Conservation (phyloP, 2,329 filamentous ascomycete genomes). For the Neonectria faginata region DNA sequence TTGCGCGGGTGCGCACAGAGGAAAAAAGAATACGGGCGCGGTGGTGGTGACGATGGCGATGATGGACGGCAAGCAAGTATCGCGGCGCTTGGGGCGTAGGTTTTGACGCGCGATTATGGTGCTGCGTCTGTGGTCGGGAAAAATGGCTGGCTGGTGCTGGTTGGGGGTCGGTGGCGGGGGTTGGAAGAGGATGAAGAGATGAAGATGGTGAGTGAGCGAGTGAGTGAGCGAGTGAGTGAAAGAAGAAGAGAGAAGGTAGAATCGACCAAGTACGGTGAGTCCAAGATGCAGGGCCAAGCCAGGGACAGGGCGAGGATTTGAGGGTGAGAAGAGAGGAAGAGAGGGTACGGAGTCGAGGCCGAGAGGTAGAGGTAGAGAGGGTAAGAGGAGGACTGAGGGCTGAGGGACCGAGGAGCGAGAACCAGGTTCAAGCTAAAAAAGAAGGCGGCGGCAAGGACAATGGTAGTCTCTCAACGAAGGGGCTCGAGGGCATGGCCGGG, state of each 20-base stretch:
- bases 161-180: constrained; percentile 40
- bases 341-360: constrained; percentile 12
- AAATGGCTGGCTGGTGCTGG: constrained; percentile 31
- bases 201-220: constrained; percentile 20
- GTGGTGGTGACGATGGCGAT: constrained; percentile 32
- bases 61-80: constrained; percentile 33
- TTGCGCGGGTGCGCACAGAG: constrained; percentile 22
- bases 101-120: constrained; percentile 50
- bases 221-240: constrained; percentile 9
- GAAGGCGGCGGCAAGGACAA: constrained; percentile 42
- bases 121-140: constrained; percentile 45
- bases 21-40: constrained; percentile 16
- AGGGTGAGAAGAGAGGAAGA: constrained; percentile 36
- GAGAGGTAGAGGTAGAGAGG: constrained; percentile 32
- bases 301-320: constrained; percentile 35
- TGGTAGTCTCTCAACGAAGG: constrained; percentile 31
- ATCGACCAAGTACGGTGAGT: constrained; percentile 23
- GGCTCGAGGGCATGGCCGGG: constrained; percentile 35
- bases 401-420: constrained; percentile 33
- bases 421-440: constrained; percentile 39
- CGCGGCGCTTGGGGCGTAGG: constrained; percentile 48
- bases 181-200: neutral
- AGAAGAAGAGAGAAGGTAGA: constrained; percentile 31
- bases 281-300: constrained; percentile 37
- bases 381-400: constrained; percentile 27